Evolutionary conservation across 73 alveolate genomes (phyloP).

Genomic region (Tetrahymena thermophila): DNA sequence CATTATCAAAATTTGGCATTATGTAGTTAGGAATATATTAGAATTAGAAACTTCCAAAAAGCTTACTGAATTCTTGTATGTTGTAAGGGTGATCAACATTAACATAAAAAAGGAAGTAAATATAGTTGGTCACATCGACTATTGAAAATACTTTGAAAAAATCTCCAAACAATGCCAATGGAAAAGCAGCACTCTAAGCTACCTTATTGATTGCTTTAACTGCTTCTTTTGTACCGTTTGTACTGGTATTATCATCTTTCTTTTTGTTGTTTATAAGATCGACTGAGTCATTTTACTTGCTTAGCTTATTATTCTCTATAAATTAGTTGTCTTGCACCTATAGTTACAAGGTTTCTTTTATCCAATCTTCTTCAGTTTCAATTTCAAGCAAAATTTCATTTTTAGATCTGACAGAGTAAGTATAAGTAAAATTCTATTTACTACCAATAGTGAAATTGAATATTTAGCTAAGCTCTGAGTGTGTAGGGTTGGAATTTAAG

Average conservation of each 20-base stretch:
- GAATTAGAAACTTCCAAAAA: neutral
- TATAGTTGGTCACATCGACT: neutral
- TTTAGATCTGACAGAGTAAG: neutral
- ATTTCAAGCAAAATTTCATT: neutral
- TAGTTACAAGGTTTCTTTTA: neutral
- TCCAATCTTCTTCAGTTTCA: neutral
- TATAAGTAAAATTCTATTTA: neutral
- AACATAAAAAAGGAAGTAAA: neutral
- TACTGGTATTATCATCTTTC: neutral
- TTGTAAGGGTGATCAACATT: neutral
- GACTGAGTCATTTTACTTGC: neutral
- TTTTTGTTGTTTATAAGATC: neutral
- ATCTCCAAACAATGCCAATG: neutral
- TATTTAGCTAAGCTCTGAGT: neutral
- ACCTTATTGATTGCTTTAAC: neutral
- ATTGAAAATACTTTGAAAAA: neutral
- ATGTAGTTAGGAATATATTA: neutral
- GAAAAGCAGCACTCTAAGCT: neutral
- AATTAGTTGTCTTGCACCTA: neutral
- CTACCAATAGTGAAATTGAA: neutral
- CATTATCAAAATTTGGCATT: neutral
- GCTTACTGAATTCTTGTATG: neutral
- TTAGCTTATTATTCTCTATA: neutral
- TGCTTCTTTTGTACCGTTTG: neutral
- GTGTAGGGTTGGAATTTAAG: neutral